These are phyloP conservation scores for Lipomyces yamanashiensis DNA, from an alignment of 805 yeast species.

Conservation along the genomic window DNA sequence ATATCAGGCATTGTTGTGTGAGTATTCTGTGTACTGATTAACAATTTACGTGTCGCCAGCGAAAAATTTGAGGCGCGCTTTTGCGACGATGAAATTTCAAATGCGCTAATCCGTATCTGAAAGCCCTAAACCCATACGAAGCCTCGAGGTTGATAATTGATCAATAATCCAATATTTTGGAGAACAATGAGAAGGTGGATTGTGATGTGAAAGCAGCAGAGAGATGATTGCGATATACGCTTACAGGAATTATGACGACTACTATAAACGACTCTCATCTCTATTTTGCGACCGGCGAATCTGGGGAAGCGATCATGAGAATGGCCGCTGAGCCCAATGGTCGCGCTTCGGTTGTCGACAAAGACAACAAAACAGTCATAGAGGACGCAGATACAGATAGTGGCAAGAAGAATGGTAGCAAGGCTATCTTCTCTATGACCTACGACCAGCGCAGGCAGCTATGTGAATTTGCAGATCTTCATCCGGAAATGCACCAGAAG, in stretches of 20 bases:
- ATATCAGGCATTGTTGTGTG: conserved; percentile 30
- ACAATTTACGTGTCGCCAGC: background rate
- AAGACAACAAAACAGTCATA: background rate
- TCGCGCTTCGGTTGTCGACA: background rate
- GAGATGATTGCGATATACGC: too few relatives aligned
- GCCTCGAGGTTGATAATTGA: background rate
- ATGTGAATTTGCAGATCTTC: conserved; percentile 28
- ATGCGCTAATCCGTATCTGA: background rate
- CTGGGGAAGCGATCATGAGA: too few relatives aligned
- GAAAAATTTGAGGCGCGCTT: conserved; percentile 13
- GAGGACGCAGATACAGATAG: background rate
- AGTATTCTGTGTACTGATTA: background rate
- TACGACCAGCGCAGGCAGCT: conserved; percentile 35
- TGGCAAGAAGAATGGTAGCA: background rate
- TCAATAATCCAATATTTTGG: conserved; percentile 10
- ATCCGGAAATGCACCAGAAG: conserved; percentile 32
- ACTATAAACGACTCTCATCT: too few relatives aligned
- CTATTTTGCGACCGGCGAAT: too few relatives aligned
- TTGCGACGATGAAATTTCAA: background rate
- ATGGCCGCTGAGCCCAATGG: too few relatives aligned
- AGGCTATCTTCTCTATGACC: conserved; percentile 32
- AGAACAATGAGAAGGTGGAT: background rate
- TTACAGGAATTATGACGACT: too few relatives aligned
- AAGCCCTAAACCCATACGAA: conserved; percentile 9
- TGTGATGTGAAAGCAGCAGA: background rate